Percentiles rank a stretch among this genome's conserved stretches.
Conservation (phyloP, 129 eudicot species). For the Lactuca saligna region DNA sequence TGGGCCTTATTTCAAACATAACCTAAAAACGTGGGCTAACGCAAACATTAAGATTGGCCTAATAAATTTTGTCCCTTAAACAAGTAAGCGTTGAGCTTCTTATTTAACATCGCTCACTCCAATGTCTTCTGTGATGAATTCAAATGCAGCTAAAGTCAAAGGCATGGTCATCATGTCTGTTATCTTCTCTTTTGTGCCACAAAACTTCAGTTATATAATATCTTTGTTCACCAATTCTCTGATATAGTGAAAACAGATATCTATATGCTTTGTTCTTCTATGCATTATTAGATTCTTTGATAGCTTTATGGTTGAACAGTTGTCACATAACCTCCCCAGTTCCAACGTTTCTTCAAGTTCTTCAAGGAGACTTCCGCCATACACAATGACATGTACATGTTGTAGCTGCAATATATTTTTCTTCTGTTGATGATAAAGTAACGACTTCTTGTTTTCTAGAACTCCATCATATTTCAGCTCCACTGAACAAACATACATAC, state of each 20-base stretch:
- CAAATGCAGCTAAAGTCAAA: too few relatives aligned
- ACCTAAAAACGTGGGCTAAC: too few relatives aligned
- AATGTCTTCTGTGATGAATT: too few relatives aligned
- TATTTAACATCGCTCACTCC: too few relatives aligned
- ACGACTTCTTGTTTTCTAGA: too few relatives aligned
- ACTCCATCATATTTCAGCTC: too few relatives aligned
- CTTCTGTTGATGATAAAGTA: too few relatives aligned
- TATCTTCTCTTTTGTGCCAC: neutral
- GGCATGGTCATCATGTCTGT: too few relatives aligned
- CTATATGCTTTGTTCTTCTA: conserved; percentile 1
- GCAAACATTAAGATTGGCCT: neutral
- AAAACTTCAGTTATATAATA: neutral
- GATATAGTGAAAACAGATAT: neutral
- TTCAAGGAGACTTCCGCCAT: neutral
- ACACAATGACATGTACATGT: neutral
- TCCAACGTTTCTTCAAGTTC: neutral
- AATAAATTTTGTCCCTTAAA: neutral
- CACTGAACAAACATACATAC: too few relatives aligned
- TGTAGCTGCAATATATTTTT: too few relatives aligned
- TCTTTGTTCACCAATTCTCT: neutral
- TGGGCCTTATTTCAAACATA: too few relatives aligned
- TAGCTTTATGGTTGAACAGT: neutral
- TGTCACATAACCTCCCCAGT: neutral
- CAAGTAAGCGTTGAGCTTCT: neutral
- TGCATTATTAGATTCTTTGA: neutral